Evolutionary conservation across 2,329 filamentous ascomycete genomes (phyloP).

Genomic region (Aureobasidium namibiae): DNA sequence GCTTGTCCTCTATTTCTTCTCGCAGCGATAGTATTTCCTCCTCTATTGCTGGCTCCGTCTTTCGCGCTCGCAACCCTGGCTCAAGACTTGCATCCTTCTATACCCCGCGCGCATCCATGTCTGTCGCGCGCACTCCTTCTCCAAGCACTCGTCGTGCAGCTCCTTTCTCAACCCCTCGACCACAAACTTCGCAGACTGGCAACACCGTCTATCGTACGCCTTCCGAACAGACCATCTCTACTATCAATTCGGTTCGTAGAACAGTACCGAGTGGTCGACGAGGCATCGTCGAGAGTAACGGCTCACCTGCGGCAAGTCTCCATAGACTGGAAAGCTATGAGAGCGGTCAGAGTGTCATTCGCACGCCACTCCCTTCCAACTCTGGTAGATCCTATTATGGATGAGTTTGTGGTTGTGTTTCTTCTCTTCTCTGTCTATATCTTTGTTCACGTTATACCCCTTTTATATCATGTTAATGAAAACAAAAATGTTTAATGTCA

Average conservation of each 20-base stretch:
- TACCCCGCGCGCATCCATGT: conserved; percentile 8
- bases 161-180: background rate
- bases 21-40: conserved; percentile 6
- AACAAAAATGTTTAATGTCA: background rate
- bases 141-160: background rate
- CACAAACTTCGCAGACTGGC: background rate
- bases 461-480: background rate
- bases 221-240: background rate
- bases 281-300: background rate
- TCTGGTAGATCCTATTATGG: background rate
- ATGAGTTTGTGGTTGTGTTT: background rate
- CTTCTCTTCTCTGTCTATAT: background rate
- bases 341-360: background rate
- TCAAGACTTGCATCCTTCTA: conserved; percentile 4
- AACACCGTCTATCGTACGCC: conserved; percentile 1
- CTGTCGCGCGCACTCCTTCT: background rate
- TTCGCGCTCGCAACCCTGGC: background rate
- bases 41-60: conserved; percentile 7
- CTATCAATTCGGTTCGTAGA: background rate
- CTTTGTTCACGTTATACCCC: background rate
- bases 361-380: background rate
- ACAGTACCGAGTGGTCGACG: background rate
- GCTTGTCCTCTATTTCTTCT: conserved; percentile 3
- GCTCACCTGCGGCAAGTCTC: background rate
- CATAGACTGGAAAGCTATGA: background rate